These are phyloP conservation scores for Tetracladium setigerum DNA, from an alignment of 495 filamentous ascomycete species.

Conservation along the genomic window DNA sequence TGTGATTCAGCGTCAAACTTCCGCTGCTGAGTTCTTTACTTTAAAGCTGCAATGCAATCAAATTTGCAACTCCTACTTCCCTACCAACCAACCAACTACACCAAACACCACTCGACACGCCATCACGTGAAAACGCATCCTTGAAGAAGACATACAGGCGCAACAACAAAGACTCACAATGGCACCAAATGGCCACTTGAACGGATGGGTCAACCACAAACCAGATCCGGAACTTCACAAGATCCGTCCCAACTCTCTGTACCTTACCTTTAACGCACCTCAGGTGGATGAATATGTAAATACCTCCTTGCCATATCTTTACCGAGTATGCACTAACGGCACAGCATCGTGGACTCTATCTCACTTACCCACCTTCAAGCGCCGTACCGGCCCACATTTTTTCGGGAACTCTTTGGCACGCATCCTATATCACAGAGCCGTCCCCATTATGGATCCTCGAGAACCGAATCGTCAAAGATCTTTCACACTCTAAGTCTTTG, in stretches of 20 bases:
- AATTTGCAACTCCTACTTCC: too few relatives aligned
- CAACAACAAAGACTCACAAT: too few relatives aligned
- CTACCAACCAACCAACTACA: too few relatives aligned
- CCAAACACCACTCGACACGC: too few relatives aligned
- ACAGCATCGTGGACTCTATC: conserved; percentile 18
- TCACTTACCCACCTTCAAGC: conserved; percentile 7
- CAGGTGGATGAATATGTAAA: conserved; percentile 19
- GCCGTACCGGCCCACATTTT: background rate
- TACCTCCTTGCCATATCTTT: background rate
- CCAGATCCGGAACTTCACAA: conserved; percentile 7
- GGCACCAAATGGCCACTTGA: too few relatives aligned
- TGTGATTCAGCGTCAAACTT: too few relatives aligned
- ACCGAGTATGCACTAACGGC: background rate
- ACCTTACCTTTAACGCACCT: conserved; percentile 19
- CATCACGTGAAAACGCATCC: too few relatives aligned
- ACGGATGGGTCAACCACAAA: too few relatives aligned
- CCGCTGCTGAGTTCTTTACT: too few relatives aligned
- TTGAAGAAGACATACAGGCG: too few relatives aligned
- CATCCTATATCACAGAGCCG: conserved; percentile 3
- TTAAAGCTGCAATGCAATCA: too few relatives aligned
- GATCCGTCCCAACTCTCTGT: conserved; percentile 13
- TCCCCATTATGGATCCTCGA: conserved; percentile 10
- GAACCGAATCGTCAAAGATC: conserved; percentile 7
- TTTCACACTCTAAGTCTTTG: conserved; percentile 8
- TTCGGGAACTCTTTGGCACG: conserved; percentile 15